Evolutionary conservation across 2,329 filamentous ascomycete species (phyloP), one percentile per base, ranked within the genome.

Genomic region (Aspergillus sp.): DNA sequence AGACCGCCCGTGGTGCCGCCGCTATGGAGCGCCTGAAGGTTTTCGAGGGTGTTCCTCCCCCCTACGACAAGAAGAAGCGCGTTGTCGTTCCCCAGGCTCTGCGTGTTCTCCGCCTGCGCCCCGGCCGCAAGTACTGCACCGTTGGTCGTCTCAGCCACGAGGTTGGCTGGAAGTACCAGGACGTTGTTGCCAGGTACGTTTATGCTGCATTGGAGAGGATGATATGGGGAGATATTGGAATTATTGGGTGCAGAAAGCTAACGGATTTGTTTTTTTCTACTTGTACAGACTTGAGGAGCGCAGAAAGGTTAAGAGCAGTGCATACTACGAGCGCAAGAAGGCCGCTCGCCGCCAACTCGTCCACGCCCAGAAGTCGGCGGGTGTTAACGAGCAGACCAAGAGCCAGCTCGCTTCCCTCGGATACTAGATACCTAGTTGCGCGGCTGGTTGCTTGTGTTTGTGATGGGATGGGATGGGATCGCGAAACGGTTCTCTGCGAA

Each of bases 301-400:
- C 84, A 91, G 95, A 87, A 99, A 99, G 88, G 94, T 96, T 82
- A 99, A 98, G 92, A 90, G 92, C 78, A 88, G 91, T 74, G 95
- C 95, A 81, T 99, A 97, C 91, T 98, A 98, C 89, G 93, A 96
- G 88, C 92, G 93, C 88, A 99, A 98, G 95, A 97, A 96, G 92
- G 88, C 92, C 73, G 91, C 91, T 74, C 87, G 90, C 80, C 91
- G 90, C 87, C 91, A 96, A 85, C 84, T 97, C 74, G 85, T 89
- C 73, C 91, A 97, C 80, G 93, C 94, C 75, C 90, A 96, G 89
- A 94, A 94, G 90, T 91, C 85, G 81, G 91, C 92, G 73, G 89
- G 87, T 80, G 88, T 94, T 81, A 89, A 94, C 84, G 84, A 86
- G 79, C 92, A 95, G 88, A 91, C 90, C 80, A 87, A 89, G 83